Evolutionary conservation across 2,329 filamentous ascomycete species (phyloP).

Genomic region (Pseudogymnoascus sp.): DNA sequence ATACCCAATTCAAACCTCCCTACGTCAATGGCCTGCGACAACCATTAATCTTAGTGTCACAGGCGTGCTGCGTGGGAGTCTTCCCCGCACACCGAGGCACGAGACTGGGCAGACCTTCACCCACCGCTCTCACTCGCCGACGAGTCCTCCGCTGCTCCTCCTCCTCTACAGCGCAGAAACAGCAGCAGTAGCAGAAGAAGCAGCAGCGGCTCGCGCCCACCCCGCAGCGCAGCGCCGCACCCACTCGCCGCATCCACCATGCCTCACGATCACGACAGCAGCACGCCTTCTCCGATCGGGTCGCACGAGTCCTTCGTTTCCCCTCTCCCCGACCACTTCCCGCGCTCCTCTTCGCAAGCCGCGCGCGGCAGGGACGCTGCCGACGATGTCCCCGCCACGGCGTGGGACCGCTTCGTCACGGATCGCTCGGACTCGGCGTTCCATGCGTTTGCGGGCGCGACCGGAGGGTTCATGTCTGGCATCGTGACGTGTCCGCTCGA

Average conservation of each 20-base stretch:
- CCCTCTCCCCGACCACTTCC: constrained; percentile 17
- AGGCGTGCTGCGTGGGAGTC: constrained; percentile 50
- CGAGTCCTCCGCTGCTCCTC: not conserved
- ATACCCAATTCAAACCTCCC: not conserved
- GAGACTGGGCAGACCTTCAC: constrained; percentile 25
- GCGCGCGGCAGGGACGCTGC: constrained; percentile 11
- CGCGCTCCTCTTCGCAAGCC: constrained; percentile 16
- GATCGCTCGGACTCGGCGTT: constrained; percentile 55
- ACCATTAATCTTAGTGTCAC: constrained; percentile 44
- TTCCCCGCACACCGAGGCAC: constrained; percentile 49
- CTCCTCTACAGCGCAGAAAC: not conserved
- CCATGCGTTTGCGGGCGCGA: constrained; percentile 77
- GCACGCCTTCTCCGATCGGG: constrained; percentile 29
- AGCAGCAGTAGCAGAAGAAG: not conserved
- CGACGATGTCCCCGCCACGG: constrained; percentile 29
- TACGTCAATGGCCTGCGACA: constrained; percentile 49
- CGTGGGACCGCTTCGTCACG: constrained; percentile 48
- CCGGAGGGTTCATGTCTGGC: constrained; percentile 86
- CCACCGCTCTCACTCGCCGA: not conserved
- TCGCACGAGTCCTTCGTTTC: constrained; percentile 23
- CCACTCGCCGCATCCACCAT: constrained; percentile 34
- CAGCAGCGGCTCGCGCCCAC: constrained; percentile 28
- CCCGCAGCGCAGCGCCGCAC: constrained; percentile 33
- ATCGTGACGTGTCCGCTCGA: constrained; percentile 94
- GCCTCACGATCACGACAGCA: constrained; percentile 36